These are phyloP conservation scores for Aspergillus hortae DNA, from an alignment of 2,329 filamentous ascomycete genomes.

Conservation along the genomic window DNA sequence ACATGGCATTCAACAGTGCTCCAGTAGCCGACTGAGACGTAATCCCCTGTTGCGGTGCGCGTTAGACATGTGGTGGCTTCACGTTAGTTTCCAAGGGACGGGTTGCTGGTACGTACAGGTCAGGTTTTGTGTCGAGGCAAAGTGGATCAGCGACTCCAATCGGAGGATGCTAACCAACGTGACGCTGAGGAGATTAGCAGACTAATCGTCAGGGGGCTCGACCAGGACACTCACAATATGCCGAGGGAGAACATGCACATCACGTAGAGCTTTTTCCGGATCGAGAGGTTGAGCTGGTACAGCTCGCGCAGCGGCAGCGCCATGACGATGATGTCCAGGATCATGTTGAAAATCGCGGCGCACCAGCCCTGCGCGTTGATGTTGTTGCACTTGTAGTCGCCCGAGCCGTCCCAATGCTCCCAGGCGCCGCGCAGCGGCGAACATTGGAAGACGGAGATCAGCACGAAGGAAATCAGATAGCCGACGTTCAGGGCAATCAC, in stretches of 20 bases:
- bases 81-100: no score
- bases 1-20: slow-evolving; percentile 29
- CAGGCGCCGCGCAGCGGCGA: slow-evolving; percentile 36
- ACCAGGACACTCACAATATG: slow-evolving; percentile 28
- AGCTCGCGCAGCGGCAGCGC: slow-evolving; percentile 26
- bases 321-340: slow-evolving; percentile 29
- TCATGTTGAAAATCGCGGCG: slow-evolving; percentile 30
- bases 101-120: slow-evolving; percentile 27
- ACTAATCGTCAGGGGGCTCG: slow-evolving; percentile 16
- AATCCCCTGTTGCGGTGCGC: slow-evolving; percentile 22
- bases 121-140: slow-evolving; percentile 40
- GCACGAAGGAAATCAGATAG: slow-evolving; percentile 29
- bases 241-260: slow-evolving; percentile 37
- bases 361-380: slow-evolving; percentile 38
- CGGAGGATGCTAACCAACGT: slow-evolving; percentile 46
- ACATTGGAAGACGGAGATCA: slow-evolving; percentile 39
- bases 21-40: slow-evolving; percentile 28
- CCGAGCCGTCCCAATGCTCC: slow-evolving; percentile 39
- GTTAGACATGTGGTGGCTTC: no score
- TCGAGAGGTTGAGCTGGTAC: slow-evolving; percentile 23
- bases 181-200: slow-evolving; percentile 16
- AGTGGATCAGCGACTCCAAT: slow-evolving; percentile 41
- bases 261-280: slow-evolving; percentile 28
- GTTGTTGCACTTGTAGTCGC: slow-evolving; percentile 31
- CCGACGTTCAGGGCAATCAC: slow-evolving; percentile 28